A percentile compares a stretch with the other conserved stretches of the same genome.
These are phyloP conservation scores for Pyrus hybrid DNA, from an alignment of 331 rosid species.

Conservation along the genomic window DNA sequence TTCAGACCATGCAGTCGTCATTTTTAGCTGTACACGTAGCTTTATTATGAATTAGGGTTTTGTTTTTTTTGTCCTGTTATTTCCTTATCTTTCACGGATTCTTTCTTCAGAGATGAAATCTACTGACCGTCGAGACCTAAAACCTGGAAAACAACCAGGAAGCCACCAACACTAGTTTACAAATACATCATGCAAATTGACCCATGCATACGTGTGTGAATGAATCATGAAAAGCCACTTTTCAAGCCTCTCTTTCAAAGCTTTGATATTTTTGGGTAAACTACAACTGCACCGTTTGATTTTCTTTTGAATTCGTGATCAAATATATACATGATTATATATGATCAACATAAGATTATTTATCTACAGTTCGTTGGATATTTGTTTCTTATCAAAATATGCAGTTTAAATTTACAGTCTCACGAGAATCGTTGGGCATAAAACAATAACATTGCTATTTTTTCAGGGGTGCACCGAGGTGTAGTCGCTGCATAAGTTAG, in stretches of 20 bases:
- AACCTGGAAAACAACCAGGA: not conserved
- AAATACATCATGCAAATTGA: not conserved
- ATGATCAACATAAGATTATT: not conserved
- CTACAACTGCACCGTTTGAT: not conserved
- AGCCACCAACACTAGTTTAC: not conserved
- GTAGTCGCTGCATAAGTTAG: not conserved
- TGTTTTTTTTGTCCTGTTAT: not conserved
- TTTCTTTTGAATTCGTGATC: not conserved
- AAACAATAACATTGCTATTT: not conserved
- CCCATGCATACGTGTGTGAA: not conserved
- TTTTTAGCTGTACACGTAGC: not conserved
- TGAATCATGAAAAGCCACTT: not conserved
- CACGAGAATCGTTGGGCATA: not conserved
- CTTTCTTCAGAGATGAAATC: not conserved
- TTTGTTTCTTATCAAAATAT: too few species aligned
- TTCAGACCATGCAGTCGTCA: not conserved
- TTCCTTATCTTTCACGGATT: conserved; percentile 2
- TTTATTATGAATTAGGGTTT: too few species aligned
- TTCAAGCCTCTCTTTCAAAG: not conserved
- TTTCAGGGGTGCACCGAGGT: not conserved
- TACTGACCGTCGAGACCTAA: not conserved
- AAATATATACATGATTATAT: too few species aligned
- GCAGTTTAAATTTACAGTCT: not conserved
- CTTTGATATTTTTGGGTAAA: not conserved
- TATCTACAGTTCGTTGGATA: not conserved